Evolutionary conservation across 2,329 filamentous ascomycete species (phyloP).

Genomic region (Paecilomyces dactylethromorphus): DNA sequence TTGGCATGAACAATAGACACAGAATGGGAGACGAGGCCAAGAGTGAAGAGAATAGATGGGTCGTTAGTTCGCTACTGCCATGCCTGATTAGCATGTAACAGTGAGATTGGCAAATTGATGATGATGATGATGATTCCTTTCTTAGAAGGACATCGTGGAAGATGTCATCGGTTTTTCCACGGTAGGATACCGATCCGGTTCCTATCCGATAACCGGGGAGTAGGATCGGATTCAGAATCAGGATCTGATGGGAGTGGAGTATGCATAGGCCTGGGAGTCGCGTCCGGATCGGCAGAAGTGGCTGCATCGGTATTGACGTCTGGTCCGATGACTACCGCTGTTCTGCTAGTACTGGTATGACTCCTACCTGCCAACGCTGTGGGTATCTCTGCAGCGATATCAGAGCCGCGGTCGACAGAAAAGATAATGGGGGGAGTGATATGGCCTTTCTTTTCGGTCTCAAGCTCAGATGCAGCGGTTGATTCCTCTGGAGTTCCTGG

Average conservation of each 20-base stretch:
- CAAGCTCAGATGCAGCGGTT: conserved; percentile 1
- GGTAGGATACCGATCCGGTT: not conserved
- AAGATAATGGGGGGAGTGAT: conserved; percentile 23
- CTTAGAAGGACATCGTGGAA: not conserved
- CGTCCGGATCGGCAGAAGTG: conserved; percentile 3
- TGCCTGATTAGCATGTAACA: not conserved
- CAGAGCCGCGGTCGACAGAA: not conserved
- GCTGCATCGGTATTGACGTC: conserved; percentile 2
- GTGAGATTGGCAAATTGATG: not conserved
- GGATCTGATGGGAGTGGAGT: conserved; percentile 2
- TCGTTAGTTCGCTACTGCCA: not conserved
- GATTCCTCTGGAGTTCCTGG: conserved; percentile 9
- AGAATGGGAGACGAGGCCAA: conserved; percentile 1
- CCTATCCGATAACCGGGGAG: not conserved
- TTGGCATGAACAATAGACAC: conserved; percentile 1
- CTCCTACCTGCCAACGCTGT: not conserved
- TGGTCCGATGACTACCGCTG: not conserved
- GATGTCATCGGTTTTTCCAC: not conserved
- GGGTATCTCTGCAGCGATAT: not conserved
- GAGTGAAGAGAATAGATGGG: not conserved
- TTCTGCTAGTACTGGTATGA: not conserved
- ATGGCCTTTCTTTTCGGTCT: conserved; percentile 17
- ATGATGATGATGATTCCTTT: not conserved
- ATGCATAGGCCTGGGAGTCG: conserved; percentile 7
- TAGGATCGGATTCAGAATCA: not conserved